Conservation (phyloP, 495 filamentous ascomycete genomes). For the Tuber calosporum region DNA sequence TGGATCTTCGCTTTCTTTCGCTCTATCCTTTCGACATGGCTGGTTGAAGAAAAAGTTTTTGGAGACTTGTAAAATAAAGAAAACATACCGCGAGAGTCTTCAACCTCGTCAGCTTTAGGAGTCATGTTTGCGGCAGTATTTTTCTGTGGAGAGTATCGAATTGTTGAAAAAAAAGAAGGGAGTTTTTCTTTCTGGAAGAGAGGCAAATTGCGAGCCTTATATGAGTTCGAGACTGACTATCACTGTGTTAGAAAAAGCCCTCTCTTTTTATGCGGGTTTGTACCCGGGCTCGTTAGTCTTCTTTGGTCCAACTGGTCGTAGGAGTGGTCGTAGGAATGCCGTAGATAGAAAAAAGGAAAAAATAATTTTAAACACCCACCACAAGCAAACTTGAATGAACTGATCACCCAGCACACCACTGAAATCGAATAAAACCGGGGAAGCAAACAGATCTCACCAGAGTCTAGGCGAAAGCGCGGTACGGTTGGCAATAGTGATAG, state of each 20-base stretch:
- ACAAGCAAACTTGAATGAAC: conserved; percentile 4
- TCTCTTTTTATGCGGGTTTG: background rate
- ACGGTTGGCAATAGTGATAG: background rate
- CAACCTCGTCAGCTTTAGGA: conserved; percentile 31
- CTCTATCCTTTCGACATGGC: conserved; percentile 3
- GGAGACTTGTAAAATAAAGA: conserved; percentile 9
- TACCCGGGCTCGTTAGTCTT: conserved; percentile 2
- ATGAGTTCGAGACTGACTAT: background rate
- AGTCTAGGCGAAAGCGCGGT: background rate
- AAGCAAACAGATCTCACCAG: background rate
- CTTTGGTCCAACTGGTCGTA: background rate
- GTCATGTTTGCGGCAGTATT: conserved; percentile 24
- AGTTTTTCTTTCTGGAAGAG: conserved; percentile 2
- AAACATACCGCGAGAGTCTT: conserved; percentile 38
- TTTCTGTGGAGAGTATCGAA: background rate
- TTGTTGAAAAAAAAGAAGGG: conserved; percentile 5
- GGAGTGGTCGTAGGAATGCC: conserved; percentile 3
- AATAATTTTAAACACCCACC: background rate
- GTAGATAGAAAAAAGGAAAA: conserved; percentile 1
- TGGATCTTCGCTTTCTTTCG: conserved; percentile 5
- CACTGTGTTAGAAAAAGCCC: background rate
- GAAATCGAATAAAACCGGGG: background rate
- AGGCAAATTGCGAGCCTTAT: background rate
- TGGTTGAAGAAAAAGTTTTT: conserved; percentile 8
- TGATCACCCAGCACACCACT: background rate